A percentile compares a stretch with the other conserved stretches of the same genome.
These are phyloP conservation scores for Trichosporon inkin DNA, from an alignment of 1,284 basidiomycete genomes.

Conservation along the genomic window DNA sequence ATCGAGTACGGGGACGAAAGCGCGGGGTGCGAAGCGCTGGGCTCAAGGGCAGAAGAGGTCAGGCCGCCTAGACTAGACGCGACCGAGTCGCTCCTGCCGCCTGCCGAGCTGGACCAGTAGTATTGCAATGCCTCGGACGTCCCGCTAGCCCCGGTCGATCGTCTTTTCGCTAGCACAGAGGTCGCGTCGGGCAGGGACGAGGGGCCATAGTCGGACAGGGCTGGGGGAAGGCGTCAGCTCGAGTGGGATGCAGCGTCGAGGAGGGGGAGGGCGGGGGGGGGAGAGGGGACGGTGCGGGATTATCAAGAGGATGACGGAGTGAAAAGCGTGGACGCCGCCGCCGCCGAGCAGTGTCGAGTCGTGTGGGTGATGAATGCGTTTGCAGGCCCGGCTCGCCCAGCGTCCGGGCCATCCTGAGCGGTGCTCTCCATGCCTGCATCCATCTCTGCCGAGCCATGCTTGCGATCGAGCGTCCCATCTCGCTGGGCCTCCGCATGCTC, in stretches of 20 bases:
- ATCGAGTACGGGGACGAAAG: slow-evolving; percentile 22
- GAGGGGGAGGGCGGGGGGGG: background rate
- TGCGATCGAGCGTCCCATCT: too few species aligned
- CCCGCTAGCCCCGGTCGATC: slow-evolving; percentile 38
- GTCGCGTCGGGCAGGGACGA: background rate
- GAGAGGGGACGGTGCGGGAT: background rate
- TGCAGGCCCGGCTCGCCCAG: too few species aligned
- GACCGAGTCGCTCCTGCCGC: slow-evolving; percentile 38
- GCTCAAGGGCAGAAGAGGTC: slow-evolving; percentile 18
- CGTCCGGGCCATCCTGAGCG: too few species aligned
- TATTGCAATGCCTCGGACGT: slow-evolving; percentile 42
- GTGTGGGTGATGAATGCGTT: background rate
- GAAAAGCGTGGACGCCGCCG: too few species aligned
- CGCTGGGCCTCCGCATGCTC: too few species aligned
- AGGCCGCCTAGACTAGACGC: slow-evolving; percentile 30
- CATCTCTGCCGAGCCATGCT: too few species aligned
- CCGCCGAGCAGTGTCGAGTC: background rate
- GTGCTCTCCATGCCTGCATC: too few species aligned
- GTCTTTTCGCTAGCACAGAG: slow-evolving; percentile 18
- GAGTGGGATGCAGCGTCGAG: background rate
- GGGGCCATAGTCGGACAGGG: slow-evolving; percentile 18
- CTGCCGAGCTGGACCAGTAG: slow-evolving; percentile 43
- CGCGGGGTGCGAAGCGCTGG: slow-evolving; percentile 3
- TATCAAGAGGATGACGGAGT: background rate
- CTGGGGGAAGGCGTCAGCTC: slow-evolving; percentile 4